Percentiles rank a stretch among this genome's conserved stretches.
phyloP scores from a whole-genome alignment of 2,329 filamentous ascomycete genomes.

The Ophiosphaerella herpotricha region DNA sequence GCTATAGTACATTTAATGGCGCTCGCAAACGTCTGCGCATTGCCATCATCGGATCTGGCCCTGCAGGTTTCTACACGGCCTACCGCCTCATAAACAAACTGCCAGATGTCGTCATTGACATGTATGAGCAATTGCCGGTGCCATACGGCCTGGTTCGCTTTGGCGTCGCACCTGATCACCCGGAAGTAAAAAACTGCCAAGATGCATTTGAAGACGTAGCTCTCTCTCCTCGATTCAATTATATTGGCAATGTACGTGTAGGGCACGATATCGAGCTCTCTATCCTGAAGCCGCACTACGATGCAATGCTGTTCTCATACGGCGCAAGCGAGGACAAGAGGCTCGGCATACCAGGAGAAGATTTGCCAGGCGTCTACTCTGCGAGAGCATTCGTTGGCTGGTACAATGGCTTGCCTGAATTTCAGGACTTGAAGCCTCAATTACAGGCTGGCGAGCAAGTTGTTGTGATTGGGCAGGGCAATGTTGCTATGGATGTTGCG shows the following conservation, averaged over 20 bases:
- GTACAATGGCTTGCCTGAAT: constrained; percentile 95
- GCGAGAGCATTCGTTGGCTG: constrained; percentile 94
- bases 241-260: constrained; percentile 86
- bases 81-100: constrained; percentile 81
- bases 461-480: constrained; percentile 90
- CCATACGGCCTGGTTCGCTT: constrained; percentile 92
- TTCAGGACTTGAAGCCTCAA: constrained; percentile 72
- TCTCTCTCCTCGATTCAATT: constrained; percentile 79
- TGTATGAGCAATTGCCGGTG: constrained; percentile 94
- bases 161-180: constrained; percentile 97
- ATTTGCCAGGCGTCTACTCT: constrained; percentile 77
- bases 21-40: constrained; percentile 67
- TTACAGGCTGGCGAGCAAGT: constrained; percentile 78
- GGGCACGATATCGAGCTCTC: constrained; percentile 71
- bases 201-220: constrained; percentile 92
- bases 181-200: constrained; percentile 98
- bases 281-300: constrained; percentile 78
- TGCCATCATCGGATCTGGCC: constrained; percentile 89
- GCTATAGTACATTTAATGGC: constrained; percentile 27
- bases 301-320: constrained; percentile 91
- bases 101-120: constrained; percentile 76
- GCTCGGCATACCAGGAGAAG: constrained; percentile 80
- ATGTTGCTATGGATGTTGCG: constrained; percentile 93
- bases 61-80: constrained; percentile 93
- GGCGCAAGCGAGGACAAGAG: constrained; percentile 83